Conservation (phyloP, 352 stramenopile species). For the Globisporangium nagaii region DNA sequence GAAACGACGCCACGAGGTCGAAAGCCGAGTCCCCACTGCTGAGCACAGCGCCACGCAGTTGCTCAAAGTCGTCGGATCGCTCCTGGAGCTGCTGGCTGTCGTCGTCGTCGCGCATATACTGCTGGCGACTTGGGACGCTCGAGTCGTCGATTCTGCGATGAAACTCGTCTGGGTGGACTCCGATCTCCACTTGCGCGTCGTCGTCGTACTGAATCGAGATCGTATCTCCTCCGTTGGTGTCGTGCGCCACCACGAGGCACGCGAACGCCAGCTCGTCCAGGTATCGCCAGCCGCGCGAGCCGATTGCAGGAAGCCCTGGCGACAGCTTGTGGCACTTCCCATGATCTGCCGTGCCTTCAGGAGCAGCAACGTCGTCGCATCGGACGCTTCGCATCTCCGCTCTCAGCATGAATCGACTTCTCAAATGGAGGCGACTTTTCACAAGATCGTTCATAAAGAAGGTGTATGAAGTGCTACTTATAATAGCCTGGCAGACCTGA, state of each 20-base stretch:
- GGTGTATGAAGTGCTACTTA: background rate
- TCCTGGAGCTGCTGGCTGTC: background rate
- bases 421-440: too few species aligned
- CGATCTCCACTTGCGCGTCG: conserved; percentile 17
- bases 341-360: too few species aligned
- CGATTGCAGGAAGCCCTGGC: conserved; percentile 9
- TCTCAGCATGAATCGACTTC: too few species aligned
- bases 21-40: background rate
- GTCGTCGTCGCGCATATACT: too few species aligned
- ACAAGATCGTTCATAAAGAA: background rate
- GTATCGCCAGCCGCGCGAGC: conserved; percentile 11
- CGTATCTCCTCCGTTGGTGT: background rate
- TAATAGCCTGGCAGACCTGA: too few species aligned
- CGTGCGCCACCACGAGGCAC: conserved; percentile 18
- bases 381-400: too few species aligned
- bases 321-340: too few species aligned
- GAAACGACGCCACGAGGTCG: conserved; percentile 3
- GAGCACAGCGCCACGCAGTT: background rate
- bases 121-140: background rate
- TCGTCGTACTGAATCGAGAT: conserved; percentile 25
- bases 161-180: conserved; percentile 24
- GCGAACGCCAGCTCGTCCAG: conserved; percentile 26
- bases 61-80: background rate
- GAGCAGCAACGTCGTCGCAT: too few species aligned
- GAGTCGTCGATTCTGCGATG: background rate